Base-by-base conservation (phyloP, 257 asterid genomes). In the Paraleonurus japonicus region DNA sequence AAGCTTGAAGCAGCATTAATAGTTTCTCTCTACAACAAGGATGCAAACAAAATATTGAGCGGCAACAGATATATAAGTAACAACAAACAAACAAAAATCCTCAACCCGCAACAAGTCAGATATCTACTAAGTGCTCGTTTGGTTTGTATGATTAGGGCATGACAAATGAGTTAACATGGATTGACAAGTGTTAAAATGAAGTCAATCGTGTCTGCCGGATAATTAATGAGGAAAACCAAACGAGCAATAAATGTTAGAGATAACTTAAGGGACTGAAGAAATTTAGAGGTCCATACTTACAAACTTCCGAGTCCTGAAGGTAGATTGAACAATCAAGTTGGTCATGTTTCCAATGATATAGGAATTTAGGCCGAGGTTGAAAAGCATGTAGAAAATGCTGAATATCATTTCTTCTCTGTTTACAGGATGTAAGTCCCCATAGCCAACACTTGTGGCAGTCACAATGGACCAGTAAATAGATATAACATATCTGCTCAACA, bases 261-360 rank as follows among this genome's bases (percentile, higher is more conserved):
- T n/a, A n/a, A n/a, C 54, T 1, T 5, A 16, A 57, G 47, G 61
- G 9, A 54, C 32, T 47, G 58, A 20, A 24, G 27, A 74, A 47
- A 35, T 2, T 26, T 6, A 19, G 16, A 47, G 32, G 57, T 17
- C 19, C 32, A 59, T 65, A 86, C 95, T 88, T 84, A 90, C 96
- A 58, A 86, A 90, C 80, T 83, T 82, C 76, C 89, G 81, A 65
- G 96, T 90, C 78, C 79, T 82, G 45, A 87, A 75, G 78, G 97
- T 88, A 75, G 89, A 82, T 71, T 90, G 95, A 37, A 90, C 97
- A 65, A 90, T 88, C 88, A 90, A 73, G 83, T 90, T 90, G 75
- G 97, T 90, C 95, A 90, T 88, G 83, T 90, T 90, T 47, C 96
- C 96, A 58, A 90, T 85, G 74, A 90, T 71, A 70, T 90, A 90